Conservation (phyloP, 2,329 filamentous ascomycete genomes). For the Bipolaris bicolor region DNA sequence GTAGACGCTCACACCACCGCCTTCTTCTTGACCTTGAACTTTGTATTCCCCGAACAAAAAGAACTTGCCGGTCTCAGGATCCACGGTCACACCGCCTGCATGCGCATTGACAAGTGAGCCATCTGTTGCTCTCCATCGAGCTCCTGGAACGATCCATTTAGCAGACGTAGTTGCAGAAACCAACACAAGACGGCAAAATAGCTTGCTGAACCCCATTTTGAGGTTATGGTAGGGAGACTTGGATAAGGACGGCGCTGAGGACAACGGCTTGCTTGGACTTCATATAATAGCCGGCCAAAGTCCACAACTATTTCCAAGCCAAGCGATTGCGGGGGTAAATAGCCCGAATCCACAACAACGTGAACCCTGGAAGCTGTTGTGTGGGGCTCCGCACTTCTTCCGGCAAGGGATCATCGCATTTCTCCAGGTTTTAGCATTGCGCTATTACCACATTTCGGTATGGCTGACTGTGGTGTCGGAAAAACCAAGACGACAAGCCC, state of each 20-base stretch:
- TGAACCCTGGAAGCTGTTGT: constrained; percentile 14
- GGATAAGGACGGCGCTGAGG: neutral
- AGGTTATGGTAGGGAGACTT: constrained; percentile 2
- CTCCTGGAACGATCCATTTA: constrained; percentile 68
- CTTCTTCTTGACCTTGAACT: constrained; percentile 62
- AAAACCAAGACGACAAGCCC: constrained; percentile 22
- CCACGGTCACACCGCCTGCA: constrained; percentile 62
- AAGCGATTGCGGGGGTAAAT: constrained; percentile 33
- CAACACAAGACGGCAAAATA: constrained; percentile 31
- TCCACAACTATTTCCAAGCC: constrained; percentile 24
- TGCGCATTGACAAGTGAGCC: constrained; percentile 68
- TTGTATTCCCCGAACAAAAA: constrained; percentile 70
- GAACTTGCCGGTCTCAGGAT: constrained; percentile 61
- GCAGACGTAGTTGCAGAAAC: constrained; percentile 40
- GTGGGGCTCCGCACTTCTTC: constrained; percentile 32
- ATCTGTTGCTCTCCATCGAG: constrained; percentile 65
- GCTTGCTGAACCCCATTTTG: constrained; percentile 26
- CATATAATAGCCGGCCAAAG: constrained; percentile 32
- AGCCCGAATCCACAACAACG: constrained; percentile 34
- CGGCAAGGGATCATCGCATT: constrained; percentile 23
- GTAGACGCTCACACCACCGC: constrained; percentile 63
- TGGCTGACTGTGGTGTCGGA: constrained; percentile 13
- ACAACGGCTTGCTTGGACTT: constrained; percentile 17
- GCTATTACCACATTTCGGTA: constrained; percentile 15
- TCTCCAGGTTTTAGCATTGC: constrained; percentile 28